Evolutionary conservation across 345 rosid genomes (phyloP), one percentile per base, ranked within the genome.

Genomic region (Zanthoxylum bungeanum): DNA sequence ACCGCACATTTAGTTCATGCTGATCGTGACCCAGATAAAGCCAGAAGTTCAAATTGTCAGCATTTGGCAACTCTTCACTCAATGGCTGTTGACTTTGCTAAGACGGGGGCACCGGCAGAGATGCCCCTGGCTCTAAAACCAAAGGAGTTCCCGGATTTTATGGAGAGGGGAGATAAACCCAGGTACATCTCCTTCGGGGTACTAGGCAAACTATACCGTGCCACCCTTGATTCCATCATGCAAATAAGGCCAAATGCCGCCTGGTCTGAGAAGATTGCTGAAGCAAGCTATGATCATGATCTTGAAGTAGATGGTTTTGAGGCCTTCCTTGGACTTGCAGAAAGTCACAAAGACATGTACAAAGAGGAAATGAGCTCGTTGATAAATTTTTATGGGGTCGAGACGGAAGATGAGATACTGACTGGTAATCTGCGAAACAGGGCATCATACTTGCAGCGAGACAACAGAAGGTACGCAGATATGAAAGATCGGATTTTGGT

Each of bases 41-140:
- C 99, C 22, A 75, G 86, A 52, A 92, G 91, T 52, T 59, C 63
- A 70, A 90, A 85, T 68, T 94, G 99, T 73, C 83, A 88, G 25
- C 83, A 82, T 73, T 80, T 94, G 78, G 99, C 99, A 19, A 75
- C 71, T 65, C 98, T 94, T 69, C 99, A 94, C 82, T 94, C 98
- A 8, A 85, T 90, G 77, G 97, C 97, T 34, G 99, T 94, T 21
- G 99, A 94, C 80, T 94, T 92, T 78, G 97, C 97, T 0, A 94
- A 94, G 80, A 92, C 92, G 0, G 98, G 99, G 42, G 96, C 92
- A 12, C 96, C 98, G 1, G 98, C 97, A 36, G 93, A 90, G 85
- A 94, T 90, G 99, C 97, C 98, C 5, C 75, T 64, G 73, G 70
- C 72, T 36, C 82, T 92, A 74, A 94, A 87, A 79, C 99, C 99